These are phyloP conservation scores for Epichloe sp. DNA, from an alignment of 2,329 filamentous ascomycete genomes.

Conservation along the genomic window DNA sequence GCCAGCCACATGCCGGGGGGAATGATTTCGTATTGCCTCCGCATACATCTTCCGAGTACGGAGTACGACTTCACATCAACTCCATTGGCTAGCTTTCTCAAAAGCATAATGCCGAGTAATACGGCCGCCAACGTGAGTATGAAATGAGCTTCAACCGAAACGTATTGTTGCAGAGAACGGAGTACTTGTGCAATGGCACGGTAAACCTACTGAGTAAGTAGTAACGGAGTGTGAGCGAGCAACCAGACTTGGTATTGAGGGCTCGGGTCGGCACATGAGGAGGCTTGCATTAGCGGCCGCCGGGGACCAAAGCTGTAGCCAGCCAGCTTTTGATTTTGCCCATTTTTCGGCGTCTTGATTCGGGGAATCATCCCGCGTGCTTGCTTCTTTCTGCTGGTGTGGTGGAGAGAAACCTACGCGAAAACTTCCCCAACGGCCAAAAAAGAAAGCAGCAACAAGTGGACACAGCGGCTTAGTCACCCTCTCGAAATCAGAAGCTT, in stretches of 20 bases:
- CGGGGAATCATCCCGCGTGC: too few relatives aligned
- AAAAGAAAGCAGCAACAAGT: too few relatives aligned
- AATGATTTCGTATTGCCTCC: background rate
- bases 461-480: too few relatives aligned
- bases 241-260: background rate
- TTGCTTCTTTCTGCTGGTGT: too few relatives aligned
- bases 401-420: too few relatives aligned
- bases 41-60: background rate
- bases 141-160: background rate
- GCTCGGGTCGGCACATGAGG: conserved; percentile 4
- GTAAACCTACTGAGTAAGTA: too few relatives aligned
- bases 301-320: background rate
- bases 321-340: too few relatives aligned
- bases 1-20: background rate
- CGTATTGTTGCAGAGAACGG: background rate
- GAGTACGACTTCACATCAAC: background rate
- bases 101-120: background rate
- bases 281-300: conserved; percentile 10
- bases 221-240: background rate
- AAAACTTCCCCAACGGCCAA: too few relatives aligned
- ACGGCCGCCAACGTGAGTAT: background rate
- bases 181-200: background rate
- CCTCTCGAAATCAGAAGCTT: too few relatives aligned
- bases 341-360: too few relatives aligned
- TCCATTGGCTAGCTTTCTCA: background rate